Base-by-base conservation (phyloP, 1,284 basidiomycete genomes). In the Moesziomyces antarcticus region DNA sequence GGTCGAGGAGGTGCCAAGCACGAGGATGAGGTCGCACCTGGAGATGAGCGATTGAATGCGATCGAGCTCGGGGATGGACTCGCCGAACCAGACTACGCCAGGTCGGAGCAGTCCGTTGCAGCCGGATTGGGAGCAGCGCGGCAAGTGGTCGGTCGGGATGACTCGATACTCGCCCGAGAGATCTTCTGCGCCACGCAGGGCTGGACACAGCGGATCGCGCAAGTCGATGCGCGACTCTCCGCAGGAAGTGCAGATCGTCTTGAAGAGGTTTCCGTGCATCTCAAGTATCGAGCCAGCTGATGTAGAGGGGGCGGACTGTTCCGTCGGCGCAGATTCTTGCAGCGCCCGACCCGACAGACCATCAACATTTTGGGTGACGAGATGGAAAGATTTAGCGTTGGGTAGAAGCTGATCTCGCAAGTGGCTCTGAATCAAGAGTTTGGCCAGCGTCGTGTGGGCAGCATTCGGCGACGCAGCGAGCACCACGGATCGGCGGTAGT, bases 281-380 rank as follows among this genome's bases (percentile, higher is more conserved):
- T 91, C 89, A 18, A 90, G 77, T 78, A 77, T 56, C 30, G 51
- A 55, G 44, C 35, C 37, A 10, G 6, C 25, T 1, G 52, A 41
- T 11, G 53, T 22, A 2, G 53, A 40, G 7, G 33, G 10, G n/a
- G 18, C 33, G 30, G 33, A 22, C 3, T n/a, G 14, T 8, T 14
- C 11, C 14, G 50, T 4, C 9, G 21, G 21, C 5, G 8, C 10
- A 5, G 50, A 13, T 48, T 62, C 27, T 10, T 67, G 44, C 42
- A 72, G 22, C 57, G 87, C 87, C 27, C 85, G 75, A n/a, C 60
- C 60, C 67, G 88, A 88, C 13, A 91, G 86, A 5, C 88, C 88
- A 71, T 91, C 90, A 27, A 91, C 88, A 76, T 91, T 91, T 79
- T 91, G 90, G 13, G 89, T 90, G 57, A 90, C 86, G 35, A 90